A percentile compares a stretch with the other conserved stretches of the same genome.
Conservation (phyloP, 2,329 filamentous ascomycete species). For the Plectosphaerella cucumerina region DNA sequence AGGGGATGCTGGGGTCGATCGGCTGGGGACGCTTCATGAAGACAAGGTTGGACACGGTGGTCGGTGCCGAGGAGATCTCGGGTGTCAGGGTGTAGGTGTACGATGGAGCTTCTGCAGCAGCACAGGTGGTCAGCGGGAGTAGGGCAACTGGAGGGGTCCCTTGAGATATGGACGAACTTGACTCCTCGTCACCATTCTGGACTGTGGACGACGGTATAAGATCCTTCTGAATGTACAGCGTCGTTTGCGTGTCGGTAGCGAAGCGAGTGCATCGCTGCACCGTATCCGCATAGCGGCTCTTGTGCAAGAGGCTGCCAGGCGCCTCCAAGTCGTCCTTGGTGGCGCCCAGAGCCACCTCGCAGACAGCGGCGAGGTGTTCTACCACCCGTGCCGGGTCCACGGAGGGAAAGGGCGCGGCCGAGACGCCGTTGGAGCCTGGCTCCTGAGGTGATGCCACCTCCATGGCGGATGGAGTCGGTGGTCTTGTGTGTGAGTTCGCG, state of each 20-base stretch:
- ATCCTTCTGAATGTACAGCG: conserved; percentile 89
- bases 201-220: conserved; percentile 49
- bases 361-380: conserved; percentile 66
- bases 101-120: conserved; percentile 33
- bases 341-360: conserved; percentile 71
- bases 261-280: conserved; percentile 85
- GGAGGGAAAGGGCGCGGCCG: conserved; percentile 42
- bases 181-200: conserved; percentile 39
- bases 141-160: not conserved
- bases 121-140: conserved; percentile 2
- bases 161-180: conserved; percentile 6
- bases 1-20: conserved; percentile 76
- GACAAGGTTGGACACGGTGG: conserved; percentile 81
- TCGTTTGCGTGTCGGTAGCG: conserved; percentile 80
- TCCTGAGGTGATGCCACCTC: conserved; percentile 47
- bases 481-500: conserved; percentile 7
- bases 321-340: conserved; percentile 74
- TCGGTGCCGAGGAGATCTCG: conserved; percentile 74
- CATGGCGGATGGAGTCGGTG: conserved; percentile 33
- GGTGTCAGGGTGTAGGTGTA: conserved; percentile 78
- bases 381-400: conserved; percentile 67
- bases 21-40: conserved; percentile 86
- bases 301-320: conserved; percentile 77
- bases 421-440: conserved; percentile 42
- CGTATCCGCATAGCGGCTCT: conserved; percentile 69